These are phyloP conservation scores for Aspergillus ostianus DNA, from an alignment of 495 filamentous ascomycete genomes.

Conservation along the genomic window DNA sequence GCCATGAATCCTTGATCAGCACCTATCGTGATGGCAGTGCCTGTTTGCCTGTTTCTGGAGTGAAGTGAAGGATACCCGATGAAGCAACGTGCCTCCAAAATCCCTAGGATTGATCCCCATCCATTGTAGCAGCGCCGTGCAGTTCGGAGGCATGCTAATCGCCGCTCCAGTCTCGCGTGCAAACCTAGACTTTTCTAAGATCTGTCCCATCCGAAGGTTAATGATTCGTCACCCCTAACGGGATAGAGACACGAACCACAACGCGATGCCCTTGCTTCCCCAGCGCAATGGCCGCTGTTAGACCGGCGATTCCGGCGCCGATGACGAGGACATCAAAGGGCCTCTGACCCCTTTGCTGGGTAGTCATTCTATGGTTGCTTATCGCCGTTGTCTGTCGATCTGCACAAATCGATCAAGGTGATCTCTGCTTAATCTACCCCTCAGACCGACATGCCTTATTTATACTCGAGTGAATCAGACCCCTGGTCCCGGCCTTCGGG, in stretches of 20 bases:
- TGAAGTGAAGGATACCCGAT: conserved; percentile 16
- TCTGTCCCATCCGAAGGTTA: conserved; percentile 18
- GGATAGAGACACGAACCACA: conserved; percentile 17
- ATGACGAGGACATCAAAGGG: conserved; percentile 27
- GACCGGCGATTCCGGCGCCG: conserved; percentile 32
- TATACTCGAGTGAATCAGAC: neutral
- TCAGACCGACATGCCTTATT: neutral
- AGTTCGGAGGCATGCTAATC: conserved; percentile 52
- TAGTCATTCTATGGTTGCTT: neutral
- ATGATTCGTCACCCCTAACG: neutral
- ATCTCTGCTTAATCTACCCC: neutral
- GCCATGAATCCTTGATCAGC: neutral
- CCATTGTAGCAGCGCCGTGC: conserved; percentile 41
- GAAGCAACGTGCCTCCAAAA: conserved; percentile 27
- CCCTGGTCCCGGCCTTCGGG: neutral
- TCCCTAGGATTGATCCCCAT: conserved; percentile 46
- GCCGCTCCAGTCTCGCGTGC: conserved; percentile 56
- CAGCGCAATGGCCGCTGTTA: conserved; percentile 30
- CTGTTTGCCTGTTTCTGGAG: neutral
- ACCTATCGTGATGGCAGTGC: too few relatives aligned
- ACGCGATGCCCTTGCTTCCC: conserved; percentile 33
- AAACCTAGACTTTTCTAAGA: conserved; percentile 52
- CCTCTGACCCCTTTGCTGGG: neutral
- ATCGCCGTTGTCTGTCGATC: too few relatives aligned
- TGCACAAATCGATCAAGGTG: too few relatives aligned